Conservation (phyloP, 2,329 filamentous ascomycete species). For the Colletotrichum trifolii region DNA sequence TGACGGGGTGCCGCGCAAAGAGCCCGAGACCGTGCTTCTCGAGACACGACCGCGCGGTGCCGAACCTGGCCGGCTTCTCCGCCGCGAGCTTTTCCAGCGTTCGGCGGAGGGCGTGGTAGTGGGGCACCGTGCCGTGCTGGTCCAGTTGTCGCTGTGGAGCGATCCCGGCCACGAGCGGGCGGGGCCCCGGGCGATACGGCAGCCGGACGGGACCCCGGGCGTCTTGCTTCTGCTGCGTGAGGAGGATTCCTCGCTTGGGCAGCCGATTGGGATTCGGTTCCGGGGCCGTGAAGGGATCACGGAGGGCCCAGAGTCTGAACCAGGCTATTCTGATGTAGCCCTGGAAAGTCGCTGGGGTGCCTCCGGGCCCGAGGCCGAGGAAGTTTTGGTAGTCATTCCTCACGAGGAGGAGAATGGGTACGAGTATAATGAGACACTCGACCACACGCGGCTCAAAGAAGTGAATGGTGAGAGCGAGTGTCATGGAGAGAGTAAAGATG, state of each 20-base stretch:
- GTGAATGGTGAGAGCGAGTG: constrained; percentile 64
- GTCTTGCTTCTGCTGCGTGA: constrained; percentile 23
- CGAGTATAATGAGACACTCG: constrained; percentile 60
- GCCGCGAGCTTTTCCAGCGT: constrained; percentile 64
- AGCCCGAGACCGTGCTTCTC: constrained; percentile 85
- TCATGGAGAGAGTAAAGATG: constrained; percentile 57
- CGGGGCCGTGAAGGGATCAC: constrained; percentile 74
- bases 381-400: constrained; percentile 81
- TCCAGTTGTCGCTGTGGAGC: constrained; percentile 84
- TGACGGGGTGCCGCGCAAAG: constrained; percentile 74
- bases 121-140: constrained; percentile 67
- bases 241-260: constrained; percentile 70
- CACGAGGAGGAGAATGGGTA: constrained; percentile 62
- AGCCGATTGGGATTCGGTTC: constrained; percentile 60
- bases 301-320: constrained; percentile 77
- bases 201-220: constrained; percentile 52
- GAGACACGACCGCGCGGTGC: constrained; percentile 77
- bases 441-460: constrained; percentile 60
- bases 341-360: constrained; percentile 77
- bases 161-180: constrained; percentile 78
- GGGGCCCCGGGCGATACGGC: constrained; percentile 69
- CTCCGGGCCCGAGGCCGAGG: constrained; percentile 81
- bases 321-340: constrained; percentile 81
- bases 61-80: constrained; percentile 59
- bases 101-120: constrained; percentile 65